phyloP scores from a whole-genome alignment of 345 rosid species.

The Populus alba region DNA sequence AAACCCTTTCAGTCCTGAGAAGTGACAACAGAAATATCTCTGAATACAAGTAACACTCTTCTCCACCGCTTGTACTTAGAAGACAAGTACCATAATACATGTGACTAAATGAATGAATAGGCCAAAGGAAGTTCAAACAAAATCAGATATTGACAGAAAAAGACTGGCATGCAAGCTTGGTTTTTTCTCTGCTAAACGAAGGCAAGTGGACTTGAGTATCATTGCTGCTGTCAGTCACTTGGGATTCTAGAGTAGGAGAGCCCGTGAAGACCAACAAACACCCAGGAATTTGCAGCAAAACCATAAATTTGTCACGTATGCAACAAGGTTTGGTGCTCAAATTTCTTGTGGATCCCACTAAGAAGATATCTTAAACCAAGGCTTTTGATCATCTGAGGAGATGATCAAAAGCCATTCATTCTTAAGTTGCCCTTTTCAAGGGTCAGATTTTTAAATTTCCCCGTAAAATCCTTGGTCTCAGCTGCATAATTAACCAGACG shows the following conservation, averaged over 20 bases:
- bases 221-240: constrained; percentile 13
- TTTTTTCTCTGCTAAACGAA: constrained; percentile 19
- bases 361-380: not conserved
- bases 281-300: constrained; percentile 16
- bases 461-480: not conserved
- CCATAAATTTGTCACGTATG: constrained; percentile 31
- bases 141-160: constrained; percentile 32
- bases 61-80: not conserved
- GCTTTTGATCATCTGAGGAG: not conserved
- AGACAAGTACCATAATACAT: not conserved
- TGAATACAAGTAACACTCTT: no score
- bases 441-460: not conserved
- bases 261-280: constrained; percentile 21
- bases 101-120: constrained; percentile 17
- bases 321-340: constrained; percentile 14
- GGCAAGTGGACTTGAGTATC: constrained; percentile 31
- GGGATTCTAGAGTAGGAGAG: constrained; percentile 8
- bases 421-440: not conserved
- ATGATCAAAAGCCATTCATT: not conserved
- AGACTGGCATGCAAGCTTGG: constrained; percentile 20
- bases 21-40: not conserved
- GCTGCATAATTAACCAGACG: not conserved
- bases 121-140: constrained; percentile 14
- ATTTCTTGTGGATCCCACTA: constrained; percentile 13
- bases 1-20: not conserved